Evolutionary conservation across 441 rosid genomes (phyloP), one percentile per base, ranked within the genome.

Genomic region (Geranium incanum): DNA sequence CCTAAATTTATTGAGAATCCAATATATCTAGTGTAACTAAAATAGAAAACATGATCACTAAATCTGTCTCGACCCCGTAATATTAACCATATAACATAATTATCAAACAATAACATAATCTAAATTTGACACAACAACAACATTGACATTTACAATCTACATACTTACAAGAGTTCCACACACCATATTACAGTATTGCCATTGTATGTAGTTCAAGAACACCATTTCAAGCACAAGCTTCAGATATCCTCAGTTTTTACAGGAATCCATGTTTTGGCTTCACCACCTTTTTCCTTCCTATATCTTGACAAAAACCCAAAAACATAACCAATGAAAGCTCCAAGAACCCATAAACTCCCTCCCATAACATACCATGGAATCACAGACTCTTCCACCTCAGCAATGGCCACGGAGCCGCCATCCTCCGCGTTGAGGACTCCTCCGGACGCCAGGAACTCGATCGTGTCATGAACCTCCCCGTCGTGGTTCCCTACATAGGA

Each of bases 361-460:
- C 81, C 90, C 84, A 81, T 82, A 70, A 89, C 76, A 67, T 80
- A 88, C 78, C 74, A 83, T 63, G 86, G 81, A 71, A 81, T 77
- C 13, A 41, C 57, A 66, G 84, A 81, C 0, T 81, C 84, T 11
- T 43, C 11, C 50, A 6, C 50, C 50, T 4, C 50, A 43, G 62
- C 62, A 12, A 16, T 18, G 21, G 19, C 62, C 4, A 55, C 6
- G 50, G 50, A 43, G 50, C 11, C 73, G 50, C 57, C 69, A 45
- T 60, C 70, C 71, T 12, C 82, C 11, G 88, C 84, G 50, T 81
- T 87, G 19, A 81, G 67, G 65, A 87, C 95, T 76, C 81, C 78
- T 41, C 97, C 93, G 0, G 96, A 82, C 38, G 88, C 92, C 72
- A 84, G 80, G 71, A 91, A 86, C 84, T 91, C 94, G 77, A 89